These are phyloP conservation scores for Hericium alpestre DNA, from an alignment of 768 basidiomycete species.

Conservation along the genomic window DNA sequence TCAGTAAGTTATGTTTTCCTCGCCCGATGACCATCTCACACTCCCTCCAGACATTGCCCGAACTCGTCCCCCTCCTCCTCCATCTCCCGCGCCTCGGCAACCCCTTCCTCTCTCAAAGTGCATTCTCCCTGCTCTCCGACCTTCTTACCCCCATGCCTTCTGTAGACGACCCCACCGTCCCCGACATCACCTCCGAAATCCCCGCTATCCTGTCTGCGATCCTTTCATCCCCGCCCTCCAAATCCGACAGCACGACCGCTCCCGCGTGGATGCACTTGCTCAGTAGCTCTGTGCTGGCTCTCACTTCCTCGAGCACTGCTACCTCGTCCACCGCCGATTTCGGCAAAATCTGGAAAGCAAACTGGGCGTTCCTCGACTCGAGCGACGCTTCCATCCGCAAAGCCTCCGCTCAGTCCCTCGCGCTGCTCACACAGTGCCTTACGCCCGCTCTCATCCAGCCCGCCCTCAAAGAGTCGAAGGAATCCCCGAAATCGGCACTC, in stretches of 20 bases:
- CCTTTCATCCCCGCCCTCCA: slow-evolving; percentile 57
- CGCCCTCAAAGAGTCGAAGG: slow-evolving; percentile 34
- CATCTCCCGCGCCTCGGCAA: slow-evolving; percentile 79
- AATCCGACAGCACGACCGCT: slow-evolving; percentile 54
- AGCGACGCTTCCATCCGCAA: slow-evolving; percentile 49
- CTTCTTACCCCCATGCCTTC: slow-evolving; percentile 47
- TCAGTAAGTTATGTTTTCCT: slow-evolving; percentile 39
- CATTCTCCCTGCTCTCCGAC: slow-evolving; percentile 79
- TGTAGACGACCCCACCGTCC: slow-evolving; percentile 32
- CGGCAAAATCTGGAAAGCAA: slow-evolving; percentile 56
- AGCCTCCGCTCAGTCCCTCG: slow-evolving; percentile 53
- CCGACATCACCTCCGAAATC: slow-evolving; percentile 42
- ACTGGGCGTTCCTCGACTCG: slow-evolving; percentile 74
- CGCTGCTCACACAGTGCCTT: slow-evolving; percentile 59
- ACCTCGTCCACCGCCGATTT: slow-evolving; percentile 47
- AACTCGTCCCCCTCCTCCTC: slow-evolving; percentile 62
- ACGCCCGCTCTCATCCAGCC: slow-evolving; percentile 46
- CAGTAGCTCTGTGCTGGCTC: slow-evolving; percentile 62
- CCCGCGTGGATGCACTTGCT: slow-evolving; percentile 75
- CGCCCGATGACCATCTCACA: slow-evolving; percentile 5
- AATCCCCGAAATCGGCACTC: slow-evolving; percentile 41
- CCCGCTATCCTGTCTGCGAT: slow-evolving; percentile 54
- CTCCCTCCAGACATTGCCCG: slow-evolving; percentile 52
- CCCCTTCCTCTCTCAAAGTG: slow-evolving; percentile 78
- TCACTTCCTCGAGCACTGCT: slow-evolving; percentile 37